Evolutionary conservation across 2,329 filamentous ascomycete genomes (phyloP).

Genomic region (Pseudogymnoascus sp.): DNA sequence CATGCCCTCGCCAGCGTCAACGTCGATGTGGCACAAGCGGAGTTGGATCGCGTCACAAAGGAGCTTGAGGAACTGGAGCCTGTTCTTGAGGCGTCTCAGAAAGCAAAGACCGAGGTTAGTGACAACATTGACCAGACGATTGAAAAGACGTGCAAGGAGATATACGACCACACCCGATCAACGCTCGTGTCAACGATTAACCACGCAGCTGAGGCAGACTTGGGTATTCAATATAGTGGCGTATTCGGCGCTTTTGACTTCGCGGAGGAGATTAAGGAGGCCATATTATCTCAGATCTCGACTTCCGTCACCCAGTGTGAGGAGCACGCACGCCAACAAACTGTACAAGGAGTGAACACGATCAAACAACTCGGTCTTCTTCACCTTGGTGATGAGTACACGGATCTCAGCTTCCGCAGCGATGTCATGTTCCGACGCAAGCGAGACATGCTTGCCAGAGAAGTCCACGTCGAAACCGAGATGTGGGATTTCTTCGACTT

Average conservation of each 20-base stretch:
- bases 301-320: constrained; percentile 72
- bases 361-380: constrained; percentile 84
- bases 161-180: constrained; percentile 75
- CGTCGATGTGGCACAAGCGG: constrained; percentile 73
- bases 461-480: constrained; percentile 82
- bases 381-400: constrained; percentile 81
- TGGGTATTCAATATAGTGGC: constrained; percentile 81
- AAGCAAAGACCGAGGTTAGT: constrained; percentile 68
- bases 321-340: constrained; percentile 71
- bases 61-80: constrained; percentile 81
- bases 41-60: constrained; percentile 72
- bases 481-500: constrained; percentile 91
- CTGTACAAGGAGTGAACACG: constrained; percentile 70
- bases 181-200: constrained; percentile 68
- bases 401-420: constrained; percentile 77
- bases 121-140: constrained; percentile 76
- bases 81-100: constrained; percentile 73
- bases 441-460: constrained; percentile 70
- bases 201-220: constrained; percentile 65
- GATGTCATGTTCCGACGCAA: constrained; percentile 91
- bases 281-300: constrained; percentile 84
- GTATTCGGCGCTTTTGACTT: constrained; percentile 80
- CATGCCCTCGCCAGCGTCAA: constrained; percentile 79
- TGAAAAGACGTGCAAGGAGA: constrained; percentile 74
- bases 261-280: constrained; percentile 83